Evolutionary conservation across 306 rosid genomes (phyloP), one percentile per base, ranked within the genome.

Genomic region (Castanospermum australe): DNA sequence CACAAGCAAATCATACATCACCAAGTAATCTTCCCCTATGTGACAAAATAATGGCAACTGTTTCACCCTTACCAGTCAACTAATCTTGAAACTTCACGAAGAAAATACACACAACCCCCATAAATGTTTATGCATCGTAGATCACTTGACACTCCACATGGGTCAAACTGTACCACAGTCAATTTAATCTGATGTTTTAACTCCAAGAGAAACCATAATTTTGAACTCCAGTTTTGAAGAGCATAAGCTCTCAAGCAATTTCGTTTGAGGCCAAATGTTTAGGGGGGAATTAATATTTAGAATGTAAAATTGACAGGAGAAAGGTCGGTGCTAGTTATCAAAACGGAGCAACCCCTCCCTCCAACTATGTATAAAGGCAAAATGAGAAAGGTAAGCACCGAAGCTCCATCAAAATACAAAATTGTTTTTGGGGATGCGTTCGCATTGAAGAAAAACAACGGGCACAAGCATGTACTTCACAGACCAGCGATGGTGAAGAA

Each of bases 381-480:
- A 56, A 65, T 47, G 72, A 52, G 60, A 18, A 47, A 55, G n/a
- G 54, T 5, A 36, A 59, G 55, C 83, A 59, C 62, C 21, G 57
- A 42, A 59, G 15, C 69, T 61, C 69, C 24, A 60, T 75, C 54
- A n/a, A 36, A 73, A 36, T 57, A 44, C 25, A 73, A 3, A 60
- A 25, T 6, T 12, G 61, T 38, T 18, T 5, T 5, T 20, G 10
- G 20, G 28, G 50, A 44, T 48, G 55, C 18, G 76, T 36, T 22
- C 12, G 7, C 59, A 50, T 44, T 33, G 22, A 42, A 64, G 73
- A 36, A 72, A 67, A 60, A 30, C 42, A 25, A 47, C 66, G 56
- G 68, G 6, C 72, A 41, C 12, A 68, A 21, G 10, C 44, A 54
- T 41, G 56, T 45, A 33, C 55, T 39, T 39, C 76, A 38, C 32